Evolutionary conservation across 208 protist species (phyloP), one percentile per base, ranked within the genome.

Genomic region (Strigomonas oncopelti): DNA sequence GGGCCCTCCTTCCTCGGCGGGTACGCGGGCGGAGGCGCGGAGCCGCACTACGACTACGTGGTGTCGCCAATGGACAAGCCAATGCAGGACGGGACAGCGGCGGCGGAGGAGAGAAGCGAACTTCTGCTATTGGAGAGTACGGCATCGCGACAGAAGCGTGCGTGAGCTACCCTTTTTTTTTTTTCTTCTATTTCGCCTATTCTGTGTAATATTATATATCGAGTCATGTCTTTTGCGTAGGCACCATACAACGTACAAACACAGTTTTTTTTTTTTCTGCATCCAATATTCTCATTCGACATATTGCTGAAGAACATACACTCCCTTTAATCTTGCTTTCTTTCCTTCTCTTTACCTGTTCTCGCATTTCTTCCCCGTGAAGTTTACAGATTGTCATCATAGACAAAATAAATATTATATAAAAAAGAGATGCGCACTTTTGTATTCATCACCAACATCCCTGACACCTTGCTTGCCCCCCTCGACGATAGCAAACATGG

Each of bases 401-500:
- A 58, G 36, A 57, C 54, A 71, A 65, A 66, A 65, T 71, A 62
- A 60, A 36, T 72, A 24, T 45, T 38, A 16, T 14, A 57, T n/a
- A 36, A 55, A 52, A 5, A 53, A 68, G 27, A 64, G 38, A 64
- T 82, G 69, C 83, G 87, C 48, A 87, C 87, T n/a, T 93, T 96
- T 74, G 91, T 96, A 8, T 96, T 96, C 69, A 84, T 96, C 45
- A 83, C 72, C 45, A 69, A 88, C 48, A 94, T 96, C 42, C 91
- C 91, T 14, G 75, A 84, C 14, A 88, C 84, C 54, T 63, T 96
- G 1, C 68, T 96, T 29, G 72, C 93, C 71, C 84, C 82, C 28
- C 22, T 22, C n/a, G n/a, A 29, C 28, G 22, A 18, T 46, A 53
- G 28, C 5, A 11, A 36, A 3, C 45, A 8, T 45, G 58, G 18